Conservation (phyloP, 1,284 basidiomycete genomes). For the Cutaneotrichosporon cyanovorans region DNA sequence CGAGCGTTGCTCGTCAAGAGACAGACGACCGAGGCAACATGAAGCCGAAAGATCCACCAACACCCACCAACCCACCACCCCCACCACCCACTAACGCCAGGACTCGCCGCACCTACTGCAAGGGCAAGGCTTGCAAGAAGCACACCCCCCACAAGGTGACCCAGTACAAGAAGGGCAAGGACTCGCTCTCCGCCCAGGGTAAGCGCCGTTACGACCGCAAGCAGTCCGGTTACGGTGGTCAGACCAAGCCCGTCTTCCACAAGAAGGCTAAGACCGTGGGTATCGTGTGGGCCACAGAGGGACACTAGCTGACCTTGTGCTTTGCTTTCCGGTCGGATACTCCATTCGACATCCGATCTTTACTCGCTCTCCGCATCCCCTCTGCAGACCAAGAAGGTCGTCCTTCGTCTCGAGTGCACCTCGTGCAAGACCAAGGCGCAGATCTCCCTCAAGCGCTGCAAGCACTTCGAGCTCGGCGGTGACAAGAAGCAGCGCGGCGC, state of each 20-base stretch:
- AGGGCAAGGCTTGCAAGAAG: slow-evolving; percentile 97
- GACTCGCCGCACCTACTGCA: slow-evolving; percentile 62
- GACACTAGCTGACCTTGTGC: neutral
- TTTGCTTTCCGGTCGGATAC: neutral
- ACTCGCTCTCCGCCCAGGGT: slow-evolving; percentile 91
- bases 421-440: slow-evolving; percentile 99
- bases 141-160: slow-evolving; percentile 98
- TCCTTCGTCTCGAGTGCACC: slow-evolving; percentile 94
- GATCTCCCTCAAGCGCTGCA: slow-evolving; percentile 94
- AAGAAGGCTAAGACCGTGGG: slow-evolving; percentile 50
- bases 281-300: slow-evolving; percentile 1
- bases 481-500: slow-evolving; percentile 98
- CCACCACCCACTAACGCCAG: slow-evolving; percentile 21
- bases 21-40: neutral
- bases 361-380: neutral
- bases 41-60: neutral
- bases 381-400: slow-evolving; percentile 89
- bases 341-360: neutral
- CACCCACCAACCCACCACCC: no score
- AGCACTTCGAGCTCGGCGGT: slow-evolving; percentile 99
- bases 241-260: slow-evolving; percentile 99
- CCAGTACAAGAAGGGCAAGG: slow-evolving; percentile 98
- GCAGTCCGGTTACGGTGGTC: slow-evolving; percentile 99
- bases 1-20: no score
- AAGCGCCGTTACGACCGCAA: slow-evolving; percentile 99